These are phyloP conservation scores for Irpex sp. DNA, from an alignment of 1,284 basidiomycete genomes.

Conservation along the genomic window DNA sequence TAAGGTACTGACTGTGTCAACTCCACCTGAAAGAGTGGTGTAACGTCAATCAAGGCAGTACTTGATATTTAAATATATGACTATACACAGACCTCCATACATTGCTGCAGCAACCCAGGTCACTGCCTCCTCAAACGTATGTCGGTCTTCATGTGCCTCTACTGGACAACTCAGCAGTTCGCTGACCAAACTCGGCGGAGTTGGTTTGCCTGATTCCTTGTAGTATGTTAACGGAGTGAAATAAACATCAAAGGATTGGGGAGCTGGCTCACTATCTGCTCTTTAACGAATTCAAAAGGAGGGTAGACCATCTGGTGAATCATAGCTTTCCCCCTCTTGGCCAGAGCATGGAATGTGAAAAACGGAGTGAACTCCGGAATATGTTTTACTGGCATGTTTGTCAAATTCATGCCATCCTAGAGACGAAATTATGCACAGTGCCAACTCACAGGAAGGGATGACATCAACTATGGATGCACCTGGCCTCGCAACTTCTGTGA, in stretches of 20 bases:
- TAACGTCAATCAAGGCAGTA: neutral
- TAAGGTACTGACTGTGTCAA: neutral
- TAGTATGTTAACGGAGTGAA: neutral
- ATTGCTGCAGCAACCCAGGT: neutral
- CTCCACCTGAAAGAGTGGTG: neutral
- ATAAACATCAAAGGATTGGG: neutral
- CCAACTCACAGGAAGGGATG: conserved; percentile 22
- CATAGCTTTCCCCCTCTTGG: conserved; percentile 20
- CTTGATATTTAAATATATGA: neutral
- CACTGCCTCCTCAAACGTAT: neutral
- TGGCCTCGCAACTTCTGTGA: conserved; percentile 22
- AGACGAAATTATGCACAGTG: neutral
- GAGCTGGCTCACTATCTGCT: neutral
- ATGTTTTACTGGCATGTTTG: conserved; percentile 21
- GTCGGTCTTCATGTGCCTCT: neutral
- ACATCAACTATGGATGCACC: conserved; percentile 28
- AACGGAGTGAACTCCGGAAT: conserved; percentile 30
- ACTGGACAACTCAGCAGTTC: neutral
- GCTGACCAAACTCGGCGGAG: neutral
- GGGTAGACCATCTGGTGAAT: conserved; percentile 21
- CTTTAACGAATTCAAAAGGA: neutral
- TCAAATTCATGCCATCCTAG: neutral
- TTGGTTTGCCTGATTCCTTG: neutral
- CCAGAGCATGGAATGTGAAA: neutral
- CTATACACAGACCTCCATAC: neutral